phyloP scores from a whole-genome alignment of 2,329 filamentous ascomycete species.

The Beauveria asiatica region DNA sequence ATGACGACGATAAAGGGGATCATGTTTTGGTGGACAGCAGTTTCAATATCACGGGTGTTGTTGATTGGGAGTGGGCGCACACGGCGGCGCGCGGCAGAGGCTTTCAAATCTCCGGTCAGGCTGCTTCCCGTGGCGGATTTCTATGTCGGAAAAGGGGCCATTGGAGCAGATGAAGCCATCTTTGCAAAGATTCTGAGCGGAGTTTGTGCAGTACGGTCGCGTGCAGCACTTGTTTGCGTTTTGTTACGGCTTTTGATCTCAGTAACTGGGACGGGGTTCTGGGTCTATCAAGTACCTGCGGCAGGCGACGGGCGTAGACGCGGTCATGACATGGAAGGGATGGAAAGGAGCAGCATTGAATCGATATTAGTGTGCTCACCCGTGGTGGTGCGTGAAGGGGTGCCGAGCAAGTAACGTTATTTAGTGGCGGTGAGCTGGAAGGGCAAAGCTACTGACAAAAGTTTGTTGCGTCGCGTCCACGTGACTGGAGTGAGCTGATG shows the following conservation, averaged over 20 bases:
- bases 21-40: not conserved
- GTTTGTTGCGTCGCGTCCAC: not conserved
- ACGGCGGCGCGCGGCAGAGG: not conserved
- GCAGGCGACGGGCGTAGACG: conserved; percentile 24
- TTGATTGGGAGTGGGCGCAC: conserved; percentile 6
- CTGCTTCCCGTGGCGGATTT: conserved; percentile 32
- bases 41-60: not conserved
- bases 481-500: not conserved
- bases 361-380: conserved; percentile 23
- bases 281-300: conserved; percentile 30
- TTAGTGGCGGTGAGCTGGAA: not conserved
- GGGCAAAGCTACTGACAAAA: too few species aligned
- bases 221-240: conserved; percentile 31
- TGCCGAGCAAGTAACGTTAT: not conserved
- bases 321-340: conserved; percentile 27
- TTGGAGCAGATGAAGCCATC: conserved; percentile 29
- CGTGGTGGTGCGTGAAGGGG: not conserved
- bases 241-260: conserved; percentile 34
- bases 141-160: conserved; percentile 26
- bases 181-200: conserved; percentile 25
- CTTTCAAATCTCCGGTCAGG: conserved; percentile 1
- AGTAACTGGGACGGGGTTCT: conserved; percentile 34
- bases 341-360: conserved; percentile 29
- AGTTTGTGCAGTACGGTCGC: conserved; percentile 27
- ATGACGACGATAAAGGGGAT: conserved; percentile 23